Base-by-base conservation (phyloP, 805 yeast genomes). In the Starmerella geochares region DNA sequence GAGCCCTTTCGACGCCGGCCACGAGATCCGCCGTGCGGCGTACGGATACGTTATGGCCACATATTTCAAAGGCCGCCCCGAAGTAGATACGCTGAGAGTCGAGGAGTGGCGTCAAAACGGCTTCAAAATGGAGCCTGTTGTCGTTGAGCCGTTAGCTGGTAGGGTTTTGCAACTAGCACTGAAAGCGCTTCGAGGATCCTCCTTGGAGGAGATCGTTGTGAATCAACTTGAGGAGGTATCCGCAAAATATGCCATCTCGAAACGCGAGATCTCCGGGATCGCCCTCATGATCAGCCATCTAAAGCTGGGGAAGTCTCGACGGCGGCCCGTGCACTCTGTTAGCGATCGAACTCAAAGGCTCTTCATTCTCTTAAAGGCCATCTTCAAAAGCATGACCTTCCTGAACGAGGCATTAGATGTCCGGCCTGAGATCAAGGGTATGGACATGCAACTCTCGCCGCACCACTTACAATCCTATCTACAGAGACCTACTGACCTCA, bases 221-320 rank as follows among this genome's bases (percentile, higher is more conserved):
- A 46, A 46, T 14, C 49, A 46, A 28, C 43, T 46, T 29, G 44
- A 46, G 43, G 23, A 37, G 44, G 43, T 46, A 1, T 16, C 44
- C 3, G n/a, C 23, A 19, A 27, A 46, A 19, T 24, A 29, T 17
- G 28, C 23, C 2, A 32, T 46, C 9, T 16, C 44, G 24, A 11
- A 16, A 23, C 21, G 23, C 13, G 44, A 40, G 24, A 25, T 40
- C 3, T 5, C 23, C 9, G 23, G 33, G 2, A 19, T 19, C 4
- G 11, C 16, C 16, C 24, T n/a, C 8, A 27, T 40, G 44, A 14
- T 27, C 4, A 13, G 4, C 3, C 24, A 40, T 32, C n/a, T 40
- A 11, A 21, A 19, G n/a, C 7, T 20, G 4, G 27, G 35, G 20
- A 21, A 16, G 5, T 27, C n/a, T n/a, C 28, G 37, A 11, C 37